A percentile compares a stretch with the other conserved stretches of the same genome.
Conservation (phyloP, 2,329 filamentous ascomycete species). For the Aspergillus sp. region DNA sequence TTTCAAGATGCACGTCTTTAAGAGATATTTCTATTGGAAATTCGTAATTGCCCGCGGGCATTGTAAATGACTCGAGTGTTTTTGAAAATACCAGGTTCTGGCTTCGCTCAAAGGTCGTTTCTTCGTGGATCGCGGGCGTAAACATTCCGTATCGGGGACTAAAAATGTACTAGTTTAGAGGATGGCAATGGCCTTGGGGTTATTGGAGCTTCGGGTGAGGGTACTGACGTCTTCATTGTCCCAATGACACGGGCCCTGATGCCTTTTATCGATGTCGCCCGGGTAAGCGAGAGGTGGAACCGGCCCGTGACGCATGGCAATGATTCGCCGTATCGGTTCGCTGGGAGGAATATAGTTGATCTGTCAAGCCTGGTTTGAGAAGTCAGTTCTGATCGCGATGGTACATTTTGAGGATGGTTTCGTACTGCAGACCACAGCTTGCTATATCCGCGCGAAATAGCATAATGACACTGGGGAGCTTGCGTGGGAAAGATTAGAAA, state of each 20-base stretch:
- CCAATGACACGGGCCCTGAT: slow-evolving; percentile 24
- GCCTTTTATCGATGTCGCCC: slow-evolving; percentile 14
- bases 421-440: not conserved
- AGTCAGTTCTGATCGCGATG: not conserved
- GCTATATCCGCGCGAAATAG: not conserved
- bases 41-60: slow-evolving; percentile 26
- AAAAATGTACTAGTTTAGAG: not conserved
- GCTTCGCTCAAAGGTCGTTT: slow-evolving; percentile 19
- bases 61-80: slow-evolving; percentile 21
- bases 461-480: not conserved
- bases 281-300: slow-evolving; percentile 18
- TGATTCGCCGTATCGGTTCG: not conserved
- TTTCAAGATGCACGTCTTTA: slow-evolving; percentile 16
- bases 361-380: slow-evolving; percentile 18
- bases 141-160: not conserved
- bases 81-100: slow-evolving; percentile 24
- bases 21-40: slow-evolving; percentile 27
- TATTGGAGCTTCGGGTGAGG: no score
- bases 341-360: slow-evolving; percentile 24
- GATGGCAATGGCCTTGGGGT: no score
- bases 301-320: slow-evolving; percentile 18
- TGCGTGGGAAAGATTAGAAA: no score
- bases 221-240: slow-evolving; percentile 22
- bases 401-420: not conserved
- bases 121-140: slow-evolving; percentile 6